Percentiles rank a stretch among this genome's conserved stretches.
Evolutionary conservation across 148 eudicot genomes (phyloP).

Genomic region (Diospyros kaki): DNA sequence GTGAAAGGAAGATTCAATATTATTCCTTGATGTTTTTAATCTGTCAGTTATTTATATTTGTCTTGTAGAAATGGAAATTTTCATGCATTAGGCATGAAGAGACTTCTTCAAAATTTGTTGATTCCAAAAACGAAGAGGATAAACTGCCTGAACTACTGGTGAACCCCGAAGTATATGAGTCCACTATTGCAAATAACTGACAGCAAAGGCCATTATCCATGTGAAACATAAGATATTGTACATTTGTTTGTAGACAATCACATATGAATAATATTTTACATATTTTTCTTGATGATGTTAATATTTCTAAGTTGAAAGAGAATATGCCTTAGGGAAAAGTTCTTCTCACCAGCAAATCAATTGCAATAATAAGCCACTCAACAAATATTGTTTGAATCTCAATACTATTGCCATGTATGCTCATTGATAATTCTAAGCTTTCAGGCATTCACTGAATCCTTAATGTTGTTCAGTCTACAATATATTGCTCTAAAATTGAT

Average conservation of each 20-base stretch:
- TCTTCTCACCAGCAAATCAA: background rate
- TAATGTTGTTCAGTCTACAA: no score
- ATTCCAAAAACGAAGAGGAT: constrained; percentile 36
- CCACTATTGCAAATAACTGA: constrained; percentile 31
- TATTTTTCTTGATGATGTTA: background rate
- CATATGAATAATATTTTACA: background rate
- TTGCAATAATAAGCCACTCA: background rate
- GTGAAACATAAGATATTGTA: constrained; percentile 18
- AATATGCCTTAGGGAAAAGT: no score
- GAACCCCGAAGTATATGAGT: constrained; percentile 33
- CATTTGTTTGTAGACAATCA: background rate
- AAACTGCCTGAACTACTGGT: constrained; percentile 40
- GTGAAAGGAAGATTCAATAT: background rate
- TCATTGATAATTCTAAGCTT: background rate
- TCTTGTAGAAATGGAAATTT: constrained; percentile 56
- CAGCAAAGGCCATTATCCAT: constrained; percentile 60
- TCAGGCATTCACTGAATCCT: background rate
- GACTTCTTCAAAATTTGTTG: constrained; percentile 32
- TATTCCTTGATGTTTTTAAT: background rate
- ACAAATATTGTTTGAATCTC: background rate
- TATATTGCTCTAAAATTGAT: background rate
- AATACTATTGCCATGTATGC: background rate
- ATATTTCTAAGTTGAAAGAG: background rate
- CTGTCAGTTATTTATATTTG: background rate
- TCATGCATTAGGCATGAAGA: constrained; percentile 64